Conservation (phyloP, 495 filamentous ascomycete genomes). For the Talaromyces proteolyticus region DNA sequence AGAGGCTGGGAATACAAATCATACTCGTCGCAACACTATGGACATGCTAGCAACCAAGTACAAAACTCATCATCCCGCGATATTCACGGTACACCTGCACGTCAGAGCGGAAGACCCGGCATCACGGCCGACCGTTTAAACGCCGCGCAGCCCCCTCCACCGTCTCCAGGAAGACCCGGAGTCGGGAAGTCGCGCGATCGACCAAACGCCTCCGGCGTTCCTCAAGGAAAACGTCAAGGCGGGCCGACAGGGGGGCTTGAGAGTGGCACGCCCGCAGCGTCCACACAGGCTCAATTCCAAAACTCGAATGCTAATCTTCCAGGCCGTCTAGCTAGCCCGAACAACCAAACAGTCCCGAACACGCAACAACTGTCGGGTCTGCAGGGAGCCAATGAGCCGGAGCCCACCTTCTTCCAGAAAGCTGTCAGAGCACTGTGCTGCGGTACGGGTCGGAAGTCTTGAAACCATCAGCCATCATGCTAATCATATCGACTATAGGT, state of each 20-base stretch:
- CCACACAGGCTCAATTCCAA: conserved; percentile 86
- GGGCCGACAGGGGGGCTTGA: conserved; percentile 66
- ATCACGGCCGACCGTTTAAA: conserved; percentile 92
- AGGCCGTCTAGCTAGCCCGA: conserved; percentile 52
- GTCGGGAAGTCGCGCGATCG: conserved; percentile 73
- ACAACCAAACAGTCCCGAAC: conserved; percentile 48
- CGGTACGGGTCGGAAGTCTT: conserved; percentile 48
- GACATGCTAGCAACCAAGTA: conserved; percentile 67
- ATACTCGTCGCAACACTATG: conserved; percentile 67
- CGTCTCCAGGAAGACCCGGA: conserved; percentile 76
- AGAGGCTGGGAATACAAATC: conserved; percentile 93
- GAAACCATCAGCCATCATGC: not conserved
- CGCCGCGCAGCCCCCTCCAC: conserved; percentile 86
- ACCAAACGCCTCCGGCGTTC: conserved; percentile 71
- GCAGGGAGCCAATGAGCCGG: conserved; percentile 39
- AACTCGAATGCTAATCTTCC: conserved; percentile 81
- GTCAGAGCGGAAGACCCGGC: conserved; percentile 54
- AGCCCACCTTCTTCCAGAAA: conserved; percentile 53
- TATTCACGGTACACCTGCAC: conserved; percentile 60
- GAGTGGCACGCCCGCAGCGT: conserved; percentile 70
- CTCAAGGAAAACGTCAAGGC: conserved; percentile 66
- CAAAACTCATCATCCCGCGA: conserved; percentile 75
- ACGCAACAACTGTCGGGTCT: conserved; percentile 32
- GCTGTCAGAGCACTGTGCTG: conserved; percentile 81
- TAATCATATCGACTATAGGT: conserved; percentile 9